Conservation (phyloP, 306 rosid species). For the Hippophae tibetana region DNA sequence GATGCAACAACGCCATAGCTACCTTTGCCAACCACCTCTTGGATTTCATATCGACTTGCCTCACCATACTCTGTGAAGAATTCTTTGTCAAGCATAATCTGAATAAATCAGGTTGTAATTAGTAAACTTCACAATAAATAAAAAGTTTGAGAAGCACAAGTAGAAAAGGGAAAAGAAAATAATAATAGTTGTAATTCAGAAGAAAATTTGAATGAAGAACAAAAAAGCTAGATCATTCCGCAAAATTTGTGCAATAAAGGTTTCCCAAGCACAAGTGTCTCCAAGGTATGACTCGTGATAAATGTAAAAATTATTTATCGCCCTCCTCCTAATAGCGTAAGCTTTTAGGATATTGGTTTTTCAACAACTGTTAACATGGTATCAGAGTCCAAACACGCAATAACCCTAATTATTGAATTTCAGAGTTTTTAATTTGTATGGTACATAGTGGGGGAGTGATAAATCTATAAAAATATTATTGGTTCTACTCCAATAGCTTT, state of each 20-base stretch:
- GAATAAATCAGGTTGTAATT: slow-evolving; percentile 19
- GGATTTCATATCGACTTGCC: slow-evolving; percentile 56
- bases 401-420: too few relatives aligned
- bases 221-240: background rate
- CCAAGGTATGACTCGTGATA: background rate
- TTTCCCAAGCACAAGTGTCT: background rate
- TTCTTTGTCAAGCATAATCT: slow-evolving; percentile 57
- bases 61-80: slow-evolving; percentile 70
- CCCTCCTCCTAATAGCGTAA: too few relatives aligned
- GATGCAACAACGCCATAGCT: slow-evolving; percentile 75
- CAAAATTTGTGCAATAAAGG: background rate
- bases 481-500: background rate
- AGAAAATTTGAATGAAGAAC: slow-evolving; percentile 1
- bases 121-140: slow-evolving; percentile 12
- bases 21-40: slow-evolving; percentile 56
- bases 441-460: too few relatives aligned
- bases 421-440: too few relatives aligned
- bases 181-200: background rate
- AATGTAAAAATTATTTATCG: background rate
- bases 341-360: too few relatives aligned
- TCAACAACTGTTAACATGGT: too few relatives aligned
- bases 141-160: background rate
- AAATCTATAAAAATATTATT: too few relatives aligned
- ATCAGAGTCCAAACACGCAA: too few relatives aligned
- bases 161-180: too few relatives aligned